Base-by-base conservation (phyloP, 441 rosid genomes). In the Pelargonium citronellum region DNA sequence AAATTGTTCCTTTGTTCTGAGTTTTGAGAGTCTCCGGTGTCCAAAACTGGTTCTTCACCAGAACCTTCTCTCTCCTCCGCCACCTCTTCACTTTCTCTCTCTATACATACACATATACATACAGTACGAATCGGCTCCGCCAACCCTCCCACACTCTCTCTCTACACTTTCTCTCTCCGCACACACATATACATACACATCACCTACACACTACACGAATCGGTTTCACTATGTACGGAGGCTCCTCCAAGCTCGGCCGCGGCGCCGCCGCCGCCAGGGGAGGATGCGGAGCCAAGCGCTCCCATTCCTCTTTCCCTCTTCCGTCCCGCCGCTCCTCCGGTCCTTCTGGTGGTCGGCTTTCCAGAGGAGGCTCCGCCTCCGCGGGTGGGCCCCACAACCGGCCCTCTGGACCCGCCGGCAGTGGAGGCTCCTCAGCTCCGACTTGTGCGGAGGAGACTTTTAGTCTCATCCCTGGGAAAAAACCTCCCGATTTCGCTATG, bases 401-500 rank as follows among this genome's bases (percentile, higher is more conserved):
- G 9, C 9, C 43, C 43, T 39, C 43, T 39, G 43, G 9, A 0
- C 8, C 43, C 43, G 43, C 8, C 43, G 9, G 43, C 10, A 10
- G 43, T 39, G 43, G 43, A 1, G 43, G 39, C 61, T 17, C 22
- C 61, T 17, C 61, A 7, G 61, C 80, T 82, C 69, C 86, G 85
- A 75, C 61, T 5, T 4, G 86, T 15, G 83, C 75, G 55, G 93
- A 88, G 78, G 96, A 90, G 83, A 82, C 78, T 2, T 95, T 87
- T 69, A 87, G 85, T 22, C 88, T 95, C 41, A 82, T 92, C 46
- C 83, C 91, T 0, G 94, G 91, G 2, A 88, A 87, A 65, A 82
- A 71, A 44, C 84, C 92, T 2, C 78, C 74, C 53, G 89, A 87
- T 55, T 95, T 92, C 55, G 90, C 89, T 11, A 89, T 88, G 98